Base-by-base conservation (phyloP, 257 asterid genomes). In the Nicotiana undulata region DNA sequence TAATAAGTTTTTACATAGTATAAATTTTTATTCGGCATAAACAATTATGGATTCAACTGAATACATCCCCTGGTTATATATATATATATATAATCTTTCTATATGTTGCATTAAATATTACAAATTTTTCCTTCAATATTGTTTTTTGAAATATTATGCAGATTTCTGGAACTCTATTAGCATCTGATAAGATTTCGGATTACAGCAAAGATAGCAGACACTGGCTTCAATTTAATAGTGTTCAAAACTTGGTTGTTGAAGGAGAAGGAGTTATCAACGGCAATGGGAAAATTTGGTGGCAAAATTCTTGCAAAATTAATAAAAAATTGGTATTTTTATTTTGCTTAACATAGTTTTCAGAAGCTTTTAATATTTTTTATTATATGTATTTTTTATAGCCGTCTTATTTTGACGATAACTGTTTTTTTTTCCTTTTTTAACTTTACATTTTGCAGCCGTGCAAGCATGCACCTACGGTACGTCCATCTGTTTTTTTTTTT, bases 401-500 rank as follows among this genome's bases (percentile, higher is more conserved):
- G 4, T 6, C 4, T 9, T 20, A n/a, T 6, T 40, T 8, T 18
- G 24, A 70, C 44, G 20, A 70, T 40, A 70, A 26, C 28, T 66
- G 1, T 10, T 65, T 5, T 24, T 59, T 0, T 1, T 63, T 81
- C 8, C 49, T 0, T 16, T 46, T 44, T 65, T 9, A 9, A 26
- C 26, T 4, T 20, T 3, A 26, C 52, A 60, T 66, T 11, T n/a
- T 88, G 86, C 95, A 94, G 97, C 90, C 91, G 58, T 94, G 98
- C 90, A 87, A 81, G 84, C 59, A 49, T n/a, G 98, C 98, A 84
- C 98, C 98, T 16, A 91, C 98, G 91, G 98, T 93, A 91, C 9
- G 97, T 70, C 11, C 26, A 40, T 61, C 13, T 20, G 58, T 16
- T 56, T 53, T 4, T 16, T 81, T 58, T 1, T 40, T 8, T 15